phyloP scores from a whole-genome alignment of 192 early-diverging fungal genomes.

The Backusella psychrophila region DNA sequence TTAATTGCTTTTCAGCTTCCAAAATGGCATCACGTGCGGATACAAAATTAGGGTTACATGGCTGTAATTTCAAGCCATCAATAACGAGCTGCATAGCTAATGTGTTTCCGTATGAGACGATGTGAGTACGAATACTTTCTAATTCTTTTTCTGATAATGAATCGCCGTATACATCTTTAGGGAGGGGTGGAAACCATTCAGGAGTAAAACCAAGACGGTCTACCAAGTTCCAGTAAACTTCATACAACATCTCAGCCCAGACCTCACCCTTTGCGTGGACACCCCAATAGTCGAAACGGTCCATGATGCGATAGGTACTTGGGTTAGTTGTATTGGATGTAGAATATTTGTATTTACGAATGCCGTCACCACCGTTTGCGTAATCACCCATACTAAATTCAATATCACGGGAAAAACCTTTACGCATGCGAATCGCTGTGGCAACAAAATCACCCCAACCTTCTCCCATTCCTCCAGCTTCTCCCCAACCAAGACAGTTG shows the following conservation, averaged over 20 bases:
- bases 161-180: not conserved
- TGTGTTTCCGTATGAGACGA: slow-evolving; percentile 62
- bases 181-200: slow-evolving; percentile 54
- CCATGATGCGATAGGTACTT: slow-evolving; percentile 73
- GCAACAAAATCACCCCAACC: slow-evolving; percentile 96
- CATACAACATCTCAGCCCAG: slow-evolving; percentile 92
- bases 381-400: slow-evolving; percentile 83
- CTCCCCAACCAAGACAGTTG: slow-evolving; percentile 85
- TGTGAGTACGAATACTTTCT: slow-evolving; percentile 31
- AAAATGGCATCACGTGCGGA: slow-evolving; percentile 74
- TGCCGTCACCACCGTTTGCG: slow-evolving; percentile 82
- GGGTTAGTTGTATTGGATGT: slow-evolving; percentile 76
- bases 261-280: slow-evolving; percentile 90
- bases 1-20: slow-evolving; percentile 61
- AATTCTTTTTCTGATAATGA: slow-evolving; percentile 14
- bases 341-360: slow-evolving; percentile 85
- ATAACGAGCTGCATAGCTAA: slow-evolving; percentile 68
- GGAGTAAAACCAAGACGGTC: slow-evolving; percentile 55
- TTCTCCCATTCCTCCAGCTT: slow-evolving; percentile 92
- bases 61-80: slow-evolving; percentile 76
- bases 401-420: slow-evolving; percentile 48
- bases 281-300: slow-evolving; percentile 84
- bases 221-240: slow-evolving; percentile 74
- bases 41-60: slow-evolving; percentile 72
- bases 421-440: slow-evolving; percentile 70